A percentile compares a stretch with the other conserved stretches of the same genome.
Conservation (phyloP, 306 rosid genomes). For the Trifolium pratense region DNA sequence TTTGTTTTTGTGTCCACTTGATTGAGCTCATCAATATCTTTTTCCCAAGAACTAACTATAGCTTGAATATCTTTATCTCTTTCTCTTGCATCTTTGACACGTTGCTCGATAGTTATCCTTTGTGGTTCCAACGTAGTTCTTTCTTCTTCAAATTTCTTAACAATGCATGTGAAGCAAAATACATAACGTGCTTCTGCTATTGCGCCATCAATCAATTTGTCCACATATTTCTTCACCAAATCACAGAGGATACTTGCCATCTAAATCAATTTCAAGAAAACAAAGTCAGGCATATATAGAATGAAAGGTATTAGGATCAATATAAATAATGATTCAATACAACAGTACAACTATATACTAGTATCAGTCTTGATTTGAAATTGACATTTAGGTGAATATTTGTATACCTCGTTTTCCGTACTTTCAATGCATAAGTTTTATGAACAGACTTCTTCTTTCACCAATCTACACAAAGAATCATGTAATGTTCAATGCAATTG, state of each 20-base stretch:
- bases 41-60: background rate
- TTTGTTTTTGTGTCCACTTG: background rate
- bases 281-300: background rate
- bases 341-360: too few species aligned
- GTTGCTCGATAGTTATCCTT: background rate
- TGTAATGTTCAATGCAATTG: too few species aligned
- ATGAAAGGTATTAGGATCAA: too few species aligned
- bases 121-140: background rate
- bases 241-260: background rate
- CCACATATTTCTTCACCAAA: background rate
- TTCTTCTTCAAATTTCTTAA: background rate
- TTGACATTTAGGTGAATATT: too few species aligned
- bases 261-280: conserved; percentile 7
- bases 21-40: background rate
- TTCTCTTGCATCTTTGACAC: background rate
- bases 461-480: too few species aligned
- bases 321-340: too few species aligned
- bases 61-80: background rate
- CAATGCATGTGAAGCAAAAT: background rate
- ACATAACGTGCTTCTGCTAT: background rate
- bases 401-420: too few species aligned
- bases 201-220: background rate
- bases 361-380: background rate
- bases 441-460: too few species aligned
- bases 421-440: too few species aligned